A percentile compares a stretch with the other conserved stretches of the same genome.
phyloP scores from a whole-genome alignment of 768 basidiomycete genomes.

The Termitomyces sp. region DNA sequence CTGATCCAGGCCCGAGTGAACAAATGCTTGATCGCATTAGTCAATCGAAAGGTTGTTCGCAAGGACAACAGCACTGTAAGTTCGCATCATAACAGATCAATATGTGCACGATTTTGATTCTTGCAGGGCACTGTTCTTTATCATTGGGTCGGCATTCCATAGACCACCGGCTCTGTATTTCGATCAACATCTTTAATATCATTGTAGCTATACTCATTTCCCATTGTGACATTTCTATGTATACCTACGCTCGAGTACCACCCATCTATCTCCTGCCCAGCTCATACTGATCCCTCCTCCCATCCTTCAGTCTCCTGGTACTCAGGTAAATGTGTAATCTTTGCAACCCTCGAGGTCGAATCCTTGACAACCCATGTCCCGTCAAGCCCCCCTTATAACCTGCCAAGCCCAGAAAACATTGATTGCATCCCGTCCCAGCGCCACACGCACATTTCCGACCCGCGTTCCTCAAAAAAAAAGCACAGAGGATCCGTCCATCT shows the following conservation, averaged over 20 bases:
- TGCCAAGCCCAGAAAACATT: slow-evolving; percentile 19
- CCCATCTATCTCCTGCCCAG: slow-evolving; percentile 11
- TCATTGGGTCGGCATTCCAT: slow-evolving; percentile 61
- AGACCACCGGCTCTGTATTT: slow-evolving; percentile 6
- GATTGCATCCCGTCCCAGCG: slow-evolving; percentile 8
- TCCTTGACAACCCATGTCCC: slow-evolving; percentile 6
- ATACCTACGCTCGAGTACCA: slow-evolving; percentile 7
- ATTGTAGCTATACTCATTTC: background rate
- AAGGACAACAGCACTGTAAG: slow-evolving; percentile 67
- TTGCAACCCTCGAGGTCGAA: background rate
- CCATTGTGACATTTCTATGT: background rate
- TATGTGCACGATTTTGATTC: background rate
- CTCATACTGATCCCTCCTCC: slow-evolving; percentile 9
- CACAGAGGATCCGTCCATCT: slow-evolving; percentile 1
- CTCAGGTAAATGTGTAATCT: slow-evolving; percentile 8
- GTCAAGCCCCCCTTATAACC: slow-evolving; percentile 3
- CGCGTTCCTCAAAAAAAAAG: slow-evolving; percentile 15
- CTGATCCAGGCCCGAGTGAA: slow-evolving; percentile 89
- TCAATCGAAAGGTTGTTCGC: slow-evolving; percentile 76
- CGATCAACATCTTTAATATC: background rate
- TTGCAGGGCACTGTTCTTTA: slow-evolving; percentile 61
- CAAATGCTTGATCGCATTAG: slow-evolving; percentile 88
- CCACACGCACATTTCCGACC: slow-evolving; percentile 14
- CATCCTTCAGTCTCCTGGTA: slow-evolving; percentile 3
- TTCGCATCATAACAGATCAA: background rate